Evolutionary conservation across 371 early-diverging fungal genomes (phyloP).

Genomic region (Coemansia sp.): DNA sequence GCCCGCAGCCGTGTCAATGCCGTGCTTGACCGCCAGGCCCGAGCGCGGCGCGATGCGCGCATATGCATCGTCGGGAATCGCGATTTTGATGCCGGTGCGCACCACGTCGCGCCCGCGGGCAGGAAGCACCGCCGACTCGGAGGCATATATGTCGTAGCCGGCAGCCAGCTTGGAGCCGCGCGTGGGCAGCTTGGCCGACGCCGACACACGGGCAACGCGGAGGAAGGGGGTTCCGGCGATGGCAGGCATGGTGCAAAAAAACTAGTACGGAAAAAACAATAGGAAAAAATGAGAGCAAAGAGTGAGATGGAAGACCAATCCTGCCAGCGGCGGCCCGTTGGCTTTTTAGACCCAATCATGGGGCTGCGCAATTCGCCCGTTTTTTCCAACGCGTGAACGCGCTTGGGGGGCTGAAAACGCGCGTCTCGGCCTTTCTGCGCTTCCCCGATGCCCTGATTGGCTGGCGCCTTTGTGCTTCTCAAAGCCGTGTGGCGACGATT

Average conservation of each 20-base stretch:
- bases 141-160: slow-evolving; percentile 95
- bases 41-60: slow-evolving; percentile 95
- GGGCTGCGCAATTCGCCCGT: too few species aligned
- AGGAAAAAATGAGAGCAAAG: background rate
- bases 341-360: background rate
- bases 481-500: background rate
- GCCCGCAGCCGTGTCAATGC: slow-evolving; percentile 93
- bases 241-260: slow-evolving; percentile 10
- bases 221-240: slow-evolving; percentile 20
- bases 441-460: too few species aligned
- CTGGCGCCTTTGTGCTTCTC: background rate
- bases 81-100: slow-evolving; percentile 42
- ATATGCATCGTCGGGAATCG: slow-evolving; percentile 58
- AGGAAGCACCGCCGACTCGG: slow-evolving; percentile 26
- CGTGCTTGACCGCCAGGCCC: slow-evolving; percentile 89
- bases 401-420: too few species aligned
- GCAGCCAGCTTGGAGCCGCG: slow-evolving; percentile 83
- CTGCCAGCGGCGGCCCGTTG: background rate
- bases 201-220: slow-evolving; percentile 52
- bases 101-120: slow-evolving; percentile 46
- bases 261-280: background rate
- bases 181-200: slow-evolving; percentile 74
- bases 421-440: too few species aligned
- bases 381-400: too few species aligned
- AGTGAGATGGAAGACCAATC: background rate